These are phyloP conservation scores for Daedaleopsis nitida DNA, from an alignment of 768 basidiomycete species.

Conservation along the genomic window DNA sequence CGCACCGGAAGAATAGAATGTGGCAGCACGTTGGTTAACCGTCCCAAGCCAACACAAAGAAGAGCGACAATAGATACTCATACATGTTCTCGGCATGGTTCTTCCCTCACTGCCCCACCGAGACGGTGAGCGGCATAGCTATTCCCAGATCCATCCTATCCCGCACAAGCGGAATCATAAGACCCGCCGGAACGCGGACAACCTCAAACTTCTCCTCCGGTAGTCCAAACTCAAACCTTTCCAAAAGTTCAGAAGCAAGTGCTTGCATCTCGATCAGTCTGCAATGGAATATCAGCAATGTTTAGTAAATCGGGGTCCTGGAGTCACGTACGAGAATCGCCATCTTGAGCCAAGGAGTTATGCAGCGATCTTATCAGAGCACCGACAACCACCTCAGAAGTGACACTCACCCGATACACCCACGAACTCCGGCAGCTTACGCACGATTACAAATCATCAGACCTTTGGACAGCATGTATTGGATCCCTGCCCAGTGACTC, in stretches of 20 bases:
- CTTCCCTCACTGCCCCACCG: slow-evolving; percentile 1
- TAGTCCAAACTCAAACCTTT: slow-evolving; percentile 33
- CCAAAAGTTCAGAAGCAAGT: slow-evolving; percentile 31
- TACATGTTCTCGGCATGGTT: too few relatives aligned
- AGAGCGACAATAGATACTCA: too few relatives aligned
- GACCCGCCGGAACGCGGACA: slow-evolving; percentile 27
- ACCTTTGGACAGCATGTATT: too few relatives aligned
- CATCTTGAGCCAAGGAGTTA: slow-evolving; percentile 14
- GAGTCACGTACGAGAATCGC: slow-evolving; percentile 28
- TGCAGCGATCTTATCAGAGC: neutral
- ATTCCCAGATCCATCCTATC: slow-evolving; percentile 26
- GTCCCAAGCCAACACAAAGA: too few relatives aligned
- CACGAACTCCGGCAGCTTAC: slow-evolving; percentile 12
- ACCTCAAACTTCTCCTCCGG: slow-evolving; percentile 29
- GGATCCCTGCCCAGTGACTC: neutral
- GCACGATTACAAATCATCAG: neutral
- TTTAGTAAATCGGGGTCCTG: neutral
- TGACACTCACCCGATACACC: slow-evolving; percentile 14
- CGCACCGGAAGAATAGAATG: too few relatives aligned
- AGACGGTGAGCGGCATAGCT: slow-evolving; percentile 33
- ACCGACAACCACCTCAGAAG: neutral
- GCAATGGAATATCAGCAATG: slow-evolving; percentile 24
- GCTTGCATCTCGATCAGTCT: slow-evolving; percentile 34
- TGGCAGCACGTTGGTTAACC: too few relatives aligned
- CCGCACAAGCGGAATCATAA: slow-evolving; percentile 35